Conservation (phyloP, 176 grass and related monocot genomes). For the Metroxylon sagu region DNA sequence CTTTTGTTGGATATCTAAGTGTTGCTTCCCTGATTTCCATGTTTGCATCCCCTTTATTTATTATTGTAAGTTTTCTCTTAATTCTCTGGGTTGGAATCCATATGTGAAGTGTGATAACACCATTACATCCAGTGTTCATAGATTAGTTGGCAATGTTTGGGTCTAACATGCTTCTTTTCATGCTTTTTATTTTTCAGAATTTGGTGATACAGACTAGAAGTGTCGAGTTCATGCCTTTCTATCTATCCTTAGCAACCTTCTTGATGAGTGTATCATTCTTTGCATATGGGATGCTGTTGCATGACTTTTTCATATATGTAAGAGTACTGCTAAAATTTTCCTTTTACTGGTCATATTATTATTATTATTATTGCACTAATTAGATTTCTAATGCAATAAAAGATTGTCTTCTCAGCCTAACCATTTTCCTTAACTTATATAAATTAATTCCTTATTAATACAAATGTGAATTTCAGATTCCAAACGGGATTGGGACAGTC, state of each 20-base stretch:
- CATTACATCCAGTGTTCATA: too few relatives aligned
- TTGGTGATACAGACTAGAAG: slow-evolving; percentile 82
- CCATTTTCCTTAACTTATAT: too few relatives aligned
- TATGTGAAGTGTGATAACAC: neutral
- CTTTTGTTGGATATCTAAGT: slow-evolving; percentile 75
- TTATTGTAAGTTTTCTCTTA: slow-evolving; percentile 46
- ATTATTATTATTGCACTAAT: too few relatives aligned
- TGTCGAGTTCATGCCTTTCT: slow-evolving; percentile 97
- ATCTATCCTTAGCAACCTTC: slow-evolving; percentile 81
- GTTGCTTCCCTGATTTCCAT: slow-evolving; percentile 85
- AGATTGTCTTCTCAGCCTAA: too few relatives aligned
- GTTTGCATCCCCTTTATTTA: slow-evolving; percentile 84
- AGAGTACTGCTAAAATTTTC: slow-evolving; percentile 3
- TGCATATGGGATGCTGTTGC: slow-evolving; percentile 53
- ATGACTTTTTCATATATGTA: slow-evolving; percentile 99
- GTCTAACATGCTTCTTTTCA: neutral
- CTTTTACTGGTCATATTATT: too few relatives aligned
- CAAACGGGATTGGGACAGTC: slow-evolving; percentile 80
- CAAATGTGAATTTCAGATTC: slow-evolving; percentile 45
- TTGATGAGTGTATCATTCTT: slow-evolving; percentile 91
- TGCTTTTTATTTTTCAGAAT: slow-evolving; percentile 35
- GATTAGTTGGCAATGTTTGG: too few relatives aligned
- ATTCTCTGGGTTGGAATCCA: neutral
- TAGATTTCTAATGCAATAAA: too few relatives aligned
- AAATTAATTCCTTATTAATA: neutral